Evolutionary conservation across 225 moss, liverwort and hornwort species (phyloP), one percentile per base, ranked within the genome.

Genomic region (Physcomitrellopsis africana): DNA sequence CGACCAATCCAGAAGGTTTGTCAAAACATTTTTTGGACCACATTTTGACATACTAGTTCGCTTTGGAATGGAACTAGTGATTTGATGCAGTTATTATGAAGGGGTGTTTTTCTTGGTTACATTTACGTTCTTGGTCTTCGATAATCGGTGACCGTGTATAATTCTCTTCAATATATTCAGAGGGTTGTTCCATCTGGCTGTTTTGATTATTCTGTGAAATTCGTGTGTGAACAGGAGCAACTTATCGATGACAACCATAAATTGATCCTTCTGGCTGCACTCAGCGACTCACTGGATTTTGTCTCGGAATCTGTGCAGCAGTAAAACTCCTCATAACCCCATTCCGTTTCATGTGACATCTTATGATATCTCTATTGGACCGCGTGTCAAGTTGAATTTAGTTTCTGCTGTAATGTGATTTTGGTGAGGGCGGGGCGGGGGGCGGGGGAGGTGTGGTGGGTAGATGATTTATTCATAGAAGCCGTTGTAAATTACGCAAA

Each of bases 231-330:
- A 83, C 89, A 95, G 93, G 95, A 95, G 78, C 93, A 95, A 76
- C 77, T 91, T 43, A 92, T 95, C 45, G 80, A 77, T 60, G 95
- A 93, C 73, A 90, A 93, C 68, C 82, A 93, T 51, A 95, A 95
- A 76, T 79, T 95, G 51, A 85, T 89, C 72, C 78, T 95, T 57
- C 85, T 95, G 62, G 95, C 91, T 76, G 93, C 91, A 51, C 88
- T 95, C 15, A 95, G 95, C 45, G 95, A 95, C 75, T 93, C 93
- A 74, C 71, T 95, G 80, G 91, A 95, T 75, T 95, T 86, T 73
- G 89, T 95, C 12, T 91, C 90, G 51, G 93, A 93, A 78, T 91
- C 90, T 60, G 93, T 92, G 59, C 91, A 86, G 53, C 88, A 93
- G 93, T 95, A 87, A 47, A 89, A 59, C 22, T 20, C 74, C 32